These are phyloP conservation scores for Abrus precatorius DNA, from an alignment of 306 rosid species.

Conservation along the genomic window DNA sequence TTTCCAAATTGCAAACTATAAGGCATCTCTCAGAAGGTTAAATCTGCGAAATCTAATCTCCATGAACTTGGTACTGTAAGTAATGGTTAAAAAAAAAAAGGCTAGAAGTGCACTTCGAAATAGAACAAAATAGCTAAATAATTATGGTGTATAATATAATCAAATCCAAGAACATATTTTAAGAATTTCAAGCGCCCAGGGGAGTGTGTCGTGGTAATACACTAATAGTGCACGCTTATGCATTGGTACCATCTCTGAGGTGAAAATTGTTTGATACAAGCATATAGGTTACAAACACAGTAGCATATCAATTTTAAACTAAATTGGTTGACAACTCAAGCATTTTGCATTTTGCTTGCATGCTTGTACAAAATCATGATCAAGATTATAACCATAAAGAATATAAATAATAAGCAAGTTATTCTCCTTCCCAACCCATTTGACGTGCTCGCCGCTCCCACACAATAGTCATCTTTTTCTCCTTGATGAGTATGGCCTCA, in stretches of 20 bases:
- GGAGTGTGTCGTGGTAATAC: conserved; percentile 26
- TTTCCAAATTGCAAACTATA: not conserved
- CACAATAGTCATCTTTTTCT: conserved; percentile 69
- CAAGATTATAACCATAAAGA: conserved; percentile 45
- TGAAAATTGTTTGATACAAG: conserved; percentile 55
- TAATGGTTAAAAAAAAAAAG: not conserved
- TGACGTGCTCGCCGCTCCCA: conserved; percentile 93
- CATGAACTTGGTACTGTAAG: not conserved
- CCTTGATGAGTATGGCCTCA: conserved; percentile 78
- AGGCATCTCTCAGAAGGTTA: not conserved
- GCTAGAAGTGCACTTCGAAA: not conserved
- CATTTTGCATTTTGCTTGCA: conserved; percentile 73
- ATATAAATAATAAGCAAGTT: conserved; percentile 44
- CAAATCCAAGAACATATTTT: conserved; percentile 1
- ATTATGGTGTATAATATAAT: conserved; percentile 20
- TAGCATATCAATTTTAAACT: conserved; percentile 43
- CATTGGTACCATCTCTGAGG: conserved; percentile 51
- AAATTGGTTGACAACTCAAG: conserved; percentile 55
- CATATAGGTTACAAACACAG: conserved; percentile 46
- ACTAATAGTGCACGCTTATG: conserved; percentile 23
- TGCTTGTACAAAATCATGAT: conserved; percentile 52
- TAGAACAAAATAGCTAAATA: not conserved
- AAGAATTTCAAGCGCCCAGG: not conserved
- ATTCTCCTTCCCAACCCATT: conserved; percentile 89
- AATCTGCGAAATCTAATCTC: not conserved